These are phyloP conservation scores for Bipolaris victoriae DNA, from an alignment of 2,329 filamentous ascomycete species.

Conservation along the genomic window DNA sequence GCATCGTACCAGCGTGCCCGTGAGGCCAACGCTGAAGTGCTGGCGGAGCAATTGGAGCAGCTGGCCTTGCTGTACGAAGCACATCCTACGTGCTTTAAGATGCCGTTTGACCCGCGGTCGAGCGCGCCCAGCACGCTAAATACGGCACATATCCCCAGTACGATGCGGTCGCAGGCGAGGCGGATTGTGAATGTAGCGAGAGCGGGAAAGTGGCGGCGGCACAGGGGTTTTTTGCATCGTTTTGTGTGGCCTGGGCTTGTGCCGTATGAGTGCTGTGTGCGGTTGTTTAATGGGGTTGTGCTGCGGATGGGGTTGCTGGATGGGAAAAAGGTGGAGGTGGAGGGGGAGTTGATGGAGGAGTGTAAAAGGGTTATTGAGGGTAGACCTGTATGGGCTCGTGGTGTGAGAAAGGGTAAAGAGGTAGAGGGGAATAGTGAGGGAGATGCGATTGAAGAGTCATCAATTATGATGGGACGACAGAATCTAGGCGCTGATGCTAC, in stretches of 20 bases:
- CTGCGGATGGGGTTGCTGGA: background rate
- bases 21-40: slow-evolving; percentile 7
- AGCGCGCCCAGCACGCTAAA: background rate
- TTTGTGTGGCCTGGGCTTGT: slow-evolving; percentile 16
- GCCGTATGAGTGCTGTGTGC: slow-evolving; percentile 14
- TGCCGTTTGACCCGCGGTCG: slow-evolving; percentile 13
- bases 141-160: slow-evolving; percentile 3
- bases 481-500: background rate
- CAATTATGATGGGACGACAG: background rate
- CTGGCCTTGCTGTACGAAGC: slow-evolving; percentile 15
- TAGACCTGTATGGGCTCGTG: background rate
- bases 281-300: slow-evolving; percentile 6
- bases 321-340: no score
- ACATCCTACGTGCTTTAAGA: slow-evolving; percentile 13
- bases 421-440: background rate
- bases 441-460: background rate
- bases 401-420: background rate
- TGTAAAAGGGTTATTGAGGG: background rate
- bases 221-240: slow-evolving; percentile 1
- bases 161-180: background rate
- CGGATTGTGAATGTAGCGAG: background rate
- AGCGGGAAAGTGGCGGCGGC: background rate
- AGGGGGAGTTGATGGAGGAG: background rate
- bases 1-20: slow-evolving; percentile 5
- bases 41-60: slow-evolving; percentile 6